Evolutionary conservation across 2,329 filamentous ascomycete species (phyloP).

Genomic region (Cladosporium sp.): DNA sequence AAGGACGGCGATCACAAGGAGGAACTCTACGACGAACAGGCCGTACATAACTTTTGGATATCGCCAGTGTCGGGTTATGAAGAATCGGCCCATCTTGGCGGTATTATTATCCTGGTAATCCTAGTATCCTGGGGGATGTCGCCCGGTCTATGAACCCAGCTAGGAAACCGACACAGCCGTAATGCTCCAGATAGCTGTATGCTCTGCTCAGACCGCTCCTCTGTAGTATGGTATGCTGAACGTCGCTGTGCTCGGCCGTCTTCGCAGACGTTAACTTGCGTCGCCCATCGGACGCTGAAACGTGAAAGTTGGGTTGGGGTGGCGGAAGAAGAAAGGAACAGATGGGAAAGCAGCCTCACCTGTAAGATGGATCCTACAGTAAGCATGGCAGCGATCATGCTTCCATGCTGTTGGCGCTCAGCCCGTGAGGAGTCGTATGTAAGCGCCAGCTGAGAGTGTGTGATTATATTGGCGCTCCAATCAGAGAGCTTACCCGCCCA

Average conservation of each 20-base stretch:
- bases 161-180: background rate
- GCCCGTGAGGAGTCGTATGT: background rate
- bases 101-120: background rate
- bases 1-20: slow-evolving; percentile 59
- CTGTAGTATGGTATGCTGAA: background rate
- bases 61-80: slow-evolving; percentile 41
- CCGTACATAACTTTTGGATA: slow-evolving; percentile 47
- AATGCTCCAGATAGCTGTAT: background rate
- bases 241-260: background rate
- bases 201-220: background rate
- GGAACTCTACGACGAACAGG: slow-evolving; percentile 62
- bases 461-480: background rate
- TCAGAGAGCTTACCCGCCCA: background rate
- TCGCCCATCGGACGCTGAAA: background rate
- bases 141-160: background rate
- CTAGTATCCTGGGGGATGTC: background rate
- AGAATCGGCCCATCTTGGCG: slow-evolving; percentile 9
- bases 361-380: background rate
- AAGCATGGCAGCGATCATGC: background rate
- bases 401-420: background rate
- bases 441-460: background rate
- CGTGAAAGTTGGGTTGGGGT: background rate
- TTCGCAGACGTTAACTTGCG: background rate
- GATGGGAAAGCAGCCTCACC: background rate
- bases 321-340: background rate